Evolutionary conservation across 176 grass and related monocot species (phyloP).

Genomic region (Aegilops longissima): DNA sequence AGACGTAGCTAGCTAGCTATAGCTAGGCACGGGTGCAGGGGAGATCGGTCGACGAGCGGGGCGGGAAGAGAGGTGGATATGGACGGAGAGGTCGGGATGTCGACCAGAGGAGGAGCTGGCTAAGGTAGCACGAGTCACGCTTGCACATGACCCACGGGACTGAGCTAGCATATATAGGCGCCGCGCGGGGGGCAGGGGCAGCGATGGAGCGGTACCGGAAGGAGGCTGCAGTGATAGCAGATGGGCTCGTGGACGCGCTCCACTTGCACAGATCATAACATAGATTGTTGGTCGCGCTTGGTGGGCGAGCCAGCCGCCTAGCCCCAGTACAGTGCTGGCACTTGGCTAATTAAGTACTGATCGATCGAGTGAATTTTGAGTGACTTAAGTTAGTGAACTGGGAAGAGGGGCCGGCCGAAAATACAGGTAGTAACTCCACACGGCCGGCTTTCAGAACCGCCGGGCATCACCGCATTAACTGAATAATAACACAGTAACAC

Average conservation of each 20-base stretch:
- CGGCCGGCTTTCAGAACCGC: not conserved
- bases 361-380: no score
- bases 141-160: not conserved
- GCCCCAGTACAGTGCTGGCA: not conserved
- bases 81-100: no score
- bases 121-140: not conserved
- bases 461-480: constrained; percentile 18
- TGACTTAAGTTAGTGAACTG: not conserved
- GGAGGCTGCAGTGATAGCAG: not conserved
- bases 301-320: not conserved
- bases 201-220: not conserved
- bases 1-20: not conserved
- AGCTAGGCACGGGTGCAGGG: not conserved
- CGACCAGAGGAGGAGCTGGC: not conserved
- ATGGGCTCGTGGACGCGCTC: not conserved
- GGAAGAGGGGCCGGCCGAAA: not conserved
- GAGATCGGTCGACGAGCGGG: no score
- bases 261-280: not conserved
- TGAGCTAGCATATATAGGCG: constrained; percentile 33
- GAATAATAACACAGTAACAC: not conserved
- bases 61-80: not conserved
- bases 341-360: no score
- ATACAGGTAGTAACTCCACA: not conserved
- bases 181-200: not conserved
- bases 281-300: not conserved